Evolutionary conservation across 495 filamentous ascomycete genomes (phyloP), one percentile per base, ranked within the genome.

Genomic region (Sporormia fimetaria): DNA sequence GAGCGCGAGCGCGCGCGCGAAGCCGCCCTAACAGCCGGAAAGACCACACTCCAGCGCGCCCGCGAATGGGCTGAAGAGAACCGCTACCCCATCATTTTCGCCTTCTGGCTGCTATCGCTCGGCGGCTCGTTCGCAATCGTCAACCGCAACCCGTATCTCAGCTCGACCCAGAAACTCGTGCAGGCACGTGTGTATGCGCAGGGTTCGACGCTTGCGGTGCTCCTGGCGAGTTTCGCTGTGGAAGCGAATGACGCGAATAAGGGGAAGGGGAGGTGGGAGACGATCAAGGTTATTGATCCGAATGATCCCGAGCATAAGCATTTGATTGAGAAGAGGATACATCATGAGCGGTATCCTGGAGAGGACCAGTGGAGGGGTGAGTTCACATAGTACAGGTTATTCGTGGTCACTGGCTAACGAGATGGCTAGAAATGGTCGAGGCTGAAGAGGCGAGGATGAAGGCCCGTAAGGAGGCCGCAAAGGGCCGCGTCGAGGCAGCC

Each of bases 161-260:
- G 68, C 14, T 74, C 71, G 1, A 60, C 68, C 50, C 90, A 98
- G 73, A 98, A 98, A 69, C 67, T 98, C 18, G 90, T 98, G 14
- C 90, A 98, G 70, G 92, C 92, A 7, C 77, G 90, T 69, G 80
- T 98, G 45, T 96, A 96, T 65, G 90, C 90, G n/a, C 90, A 98
- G 67, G 87, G 86, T 11, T 64, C 94, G 54, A 95, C 90, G 33
- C 64, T 98, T 12, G 83, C 81, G 56, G 84, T 96, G 37, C 64
- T 98, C 44, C 67, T 94, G 53, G 85, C 83, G 21, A 82, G 76
- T 42, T 88, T 92, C 26, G 85, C 75, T 12, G 81, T 96, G 56
- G 90, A 98, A 77, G 79, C 87, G 21, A 73, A 71, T 4, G 90
- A 98, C 60, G 79, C 81, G 40, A 73, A 69, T 46, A 71, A 69